Evolutionary conservation across 1,284 basidiomycete species (phyloP), one percentile per base, ranked within the genome.

Genomic region (Volvariella volvacea): DNA sequence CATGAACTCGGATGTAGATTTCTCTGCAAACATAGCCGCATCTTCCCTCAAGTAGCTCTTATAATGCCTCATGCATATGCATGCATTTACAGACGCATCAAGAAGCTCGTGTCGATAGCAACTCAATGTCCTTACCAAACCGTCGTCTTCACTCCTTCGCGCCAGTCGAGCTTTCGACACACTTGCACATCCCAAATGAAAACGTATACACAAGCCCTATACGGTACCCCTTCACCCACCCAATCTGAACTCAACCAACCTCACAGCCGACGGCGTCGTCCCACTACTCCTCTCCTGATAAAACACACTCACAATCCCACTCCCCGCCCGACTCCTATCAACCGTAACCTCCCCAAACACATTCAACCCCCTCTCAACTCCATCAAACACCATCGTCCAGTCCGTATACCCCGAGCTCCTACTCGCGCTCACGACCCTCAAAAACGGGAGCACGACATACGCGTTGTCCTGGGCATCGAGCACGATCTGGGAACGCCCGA

Each of bases 281-380:
- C 66, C 67, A 1, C 57, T 54, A 45, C 66, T 68, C 39, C 44
- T 60, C 19, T 66, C 55, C 50, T 71, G 68, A 49, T 70, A 70
- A 4, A 71, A 50, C n/a, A 70, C 57, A 0, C 66, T 67, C 31
- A 70, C 50, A 8, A 67, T 52, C 1, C 64, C 65, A 46, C 55
- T 63, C 34, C 57, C 42, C 31, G 68, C 47, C 30, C 68, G 55
- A 21, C 64, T 58, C 20, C 67, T 56, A 53, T 71, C 68, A 4
- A 71, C 55, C 4, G 67, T 69, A 3, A 71, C 59, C 52, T 69
- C 67, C n/a, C 64, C 68, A 52, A 70, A 71, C 2, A 57, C 68
- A 45, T 66, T 61, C 39, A 71, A 52, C 2, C 66, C 66, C 6
- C 52, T 46, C 0, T 63, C 57, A 15, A 55, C 54, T 8, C 68